Base-by-base conservation (phyloP, 129 eudicot genomes). In the Tagetes erecta region DNA sequence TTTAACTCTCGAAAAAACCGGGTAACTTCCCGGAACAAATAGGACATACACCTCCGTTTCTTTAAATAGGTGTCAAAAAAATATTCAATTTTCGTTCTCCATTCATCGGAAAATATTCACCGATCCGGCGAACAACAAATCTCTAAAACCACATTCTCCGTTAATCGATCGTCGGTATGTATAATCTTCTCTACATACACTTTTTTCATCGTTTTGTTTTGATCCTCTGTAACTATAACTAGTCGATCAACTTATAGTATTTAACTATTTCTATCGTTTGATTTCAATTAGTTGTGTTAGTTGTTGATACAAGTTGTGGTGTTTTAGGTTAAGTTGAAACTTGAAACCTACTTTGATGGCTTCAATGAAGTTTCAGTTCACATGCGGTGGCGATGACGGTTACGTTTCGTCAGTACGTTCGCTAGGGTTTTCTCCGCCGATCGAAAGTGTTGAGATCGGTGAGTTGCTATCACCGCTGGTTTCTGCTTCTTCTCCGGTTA, bases 391-490 rank as follows among this genome's bases (percentile, higher is more conserved):
- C 59, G 68, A 35, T 41, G 80, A 68, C 51, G 80, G 70, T 68
- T 68, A 58, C 11, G 45, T 42, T 44, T 76, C 44, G 73, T 45
- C 67, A 39, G 64, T 2, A 10, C 64, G 13, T 58, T 58, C 39
- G 38, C 8, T n/a, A 37, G 50, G 31, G 53, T 74, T 67, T 67
- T 71, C 78, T 11, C 49, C 90, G 5, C 79, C 80, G 20, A 55
- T 86, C 49, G 87, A 77, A 52, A 67, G 82, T 8, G 82, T 77
- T 12, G 74, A 76, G 1, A 34, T 30, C 46, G 75, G 41, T 13
- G 90, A 83, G n/a, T 55, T 51, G 62, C 30, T n/a, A 50, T 71
- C 49, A 30, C 65, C 80, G 69, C 70, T 72, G 37, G 69, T 67
- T 64, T 49, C 82, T 41, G 67, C 83, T 62, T 31, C 69, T 77